Evolutionary conservation across 352 stramenopile species (phyloP).

Genomic region (Paralagenidium karlingii): DNA sequence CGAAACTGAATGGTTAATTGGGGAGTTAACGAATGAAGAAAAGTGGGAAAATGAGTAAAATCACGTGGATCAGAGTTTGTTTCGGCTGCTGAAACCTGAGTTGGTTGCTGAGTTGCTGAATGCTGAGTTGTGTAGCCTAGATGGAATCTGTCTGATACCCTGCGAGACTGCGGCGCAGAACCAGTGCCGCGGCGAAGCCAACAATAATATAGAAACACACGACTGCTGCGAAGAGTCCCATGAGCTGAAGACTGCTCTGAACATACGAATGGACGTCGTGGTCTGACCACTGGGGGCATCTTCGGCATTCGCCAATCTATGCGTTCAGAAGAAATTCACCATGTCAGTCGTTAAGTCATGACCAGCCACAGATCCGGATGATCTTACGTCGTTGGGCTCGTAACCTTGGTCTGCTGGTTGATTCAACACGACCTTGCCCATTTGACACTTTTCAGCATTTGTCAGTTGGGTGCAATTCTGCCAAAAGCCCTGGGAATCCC

Average conservation of each 20-base stretch:
- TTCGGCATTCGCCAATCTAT: constrained; percentile 51
- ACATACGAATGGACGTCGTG: constrained; percentile 58
- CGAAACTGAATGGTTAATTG: no score
- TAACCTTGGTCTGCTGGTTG: constrained; percentile 34
- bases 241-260: constrained; percentile 36
- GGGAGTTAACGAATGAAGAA: no score
- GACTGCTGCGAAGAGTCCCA: constrained; percentile 52
- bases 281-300: constrained; percentile 68
- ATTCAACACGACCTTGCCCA: constrained; percentile 45
- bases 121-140: no score
- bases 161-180: constrained; percentile 56
- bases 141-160: constrained; percentile 81
- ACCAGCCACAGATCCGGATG: no score
- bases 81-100: no score
- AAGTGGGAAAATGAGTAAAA: no score
- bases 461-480: constrained; percentile 17
- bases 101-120: no score
- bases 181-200: constrained; percentile 45
- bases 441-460: constrained; percentile 15
- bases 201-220: constrained; percentile 69
- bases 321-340: background rate
- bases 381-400: constrained; percentile 43
- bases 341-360: no score
- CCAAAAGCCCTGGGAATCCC: constrained; percentile 19
- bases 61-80: no score